Conservation (phyloP, 176 grass and related monocot species). For the Oryza punctata region DNA sequence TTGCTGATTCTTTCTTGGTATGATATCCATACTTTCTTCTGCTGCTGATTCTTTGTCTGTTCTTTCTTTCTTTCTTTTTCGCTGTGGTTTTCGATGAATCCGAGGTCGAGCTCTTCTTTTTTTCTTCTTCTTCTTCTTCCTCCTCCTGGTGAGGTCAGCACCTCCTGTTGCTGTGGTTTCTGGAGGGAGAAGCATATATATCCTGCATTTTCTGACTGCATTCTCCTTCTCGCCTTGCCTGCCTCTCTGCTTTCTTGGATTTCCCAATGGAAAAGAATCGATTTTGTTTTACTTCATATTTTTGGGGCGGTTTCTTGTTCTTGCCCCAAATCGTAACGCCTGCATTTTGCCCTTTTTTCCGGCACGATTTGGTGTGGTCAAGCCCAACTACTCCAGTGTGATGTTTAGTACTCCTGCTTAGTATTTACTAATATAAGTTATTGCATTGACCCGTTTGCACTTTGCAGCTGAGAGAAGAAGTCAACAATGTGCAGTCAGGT, state of each 20-base stretch:
- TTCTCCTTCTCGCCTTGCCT: not conserved
- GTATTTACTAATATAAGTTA: not conserved
- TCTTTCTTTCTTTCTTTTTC: not conserved
- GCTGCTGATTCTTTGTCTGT: not conserved
- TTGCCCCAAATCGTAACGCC: not conserved
- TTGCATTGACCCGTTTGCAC: constrained; percentile 29
- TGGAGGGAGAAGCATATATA: too few species aligned
- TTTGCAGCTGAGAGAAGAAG: constrained; percentile 6
- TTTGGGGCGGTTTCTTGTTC: not conserved
- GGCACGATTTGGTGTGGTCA: constrained; percentile 36
- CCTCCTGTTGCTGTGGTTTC: not conserved
- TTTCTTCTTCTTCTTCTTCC: too few species aligned
- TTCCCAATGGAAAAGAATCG: not conserved
- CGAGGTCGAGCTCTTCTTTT: not conserved
- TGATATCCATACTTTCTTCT: not conserved
- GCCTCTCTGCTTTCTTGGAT: not conserved
- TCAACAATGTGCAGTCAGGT: constrained; percentile 7
- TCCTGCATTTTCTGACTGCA: not conserved
- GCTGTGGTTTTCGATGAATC: not conserved
- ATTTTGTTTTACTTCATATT: not conserved
- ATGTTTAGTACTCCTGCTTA: not conserved
- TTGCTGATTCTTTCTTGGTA: not conserved
- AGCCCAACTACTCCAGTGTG: constrained; percentile 23
- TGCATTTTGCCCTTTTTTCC: constrained; percentile 18
- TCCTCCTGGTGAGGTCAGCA: too few species aligned